Conservation (phyloP, 140 eudicot genomes). For the Artemisia princeps region DNA sequence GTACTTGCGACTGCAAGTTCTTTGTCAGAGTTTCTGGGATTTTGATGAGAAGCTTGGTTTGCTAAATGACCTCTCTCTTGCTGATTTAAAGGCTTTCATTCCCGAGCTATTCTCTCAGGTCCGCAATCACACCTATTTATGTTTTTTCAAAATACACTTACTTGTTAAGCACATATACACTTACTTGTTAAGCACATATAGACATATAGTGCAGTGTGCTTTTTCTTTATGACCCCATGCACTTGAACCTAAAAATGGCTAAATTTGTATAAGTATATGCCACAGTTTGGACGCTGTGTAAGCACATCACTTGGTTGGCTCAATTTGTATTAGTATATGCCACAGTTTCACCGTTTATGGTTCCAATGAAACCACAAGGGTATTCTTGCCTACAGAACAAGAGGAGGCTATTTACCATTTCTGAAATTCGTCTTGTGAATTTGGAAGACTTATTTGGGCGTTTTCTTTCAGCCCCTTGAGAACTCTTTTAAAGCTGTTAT, state of each 20-base stretch:
- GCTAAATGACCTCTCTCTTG: constrained; percentile 49
- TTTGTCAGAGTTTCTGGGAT: constrained; percentile 78
- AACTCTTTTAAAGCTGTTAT: background rate
- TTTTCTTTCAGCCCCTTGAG: constrained; percentile 1
- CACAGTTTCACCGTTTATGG: background rate
- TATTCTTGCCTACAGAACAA: background rate
- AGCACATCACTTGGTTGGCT: background rate
- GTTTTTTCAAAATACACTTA: background rate
- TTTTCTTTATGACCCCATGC: background rate
- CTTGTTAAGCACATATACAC: background rate
- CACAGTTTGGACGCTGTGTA: background rate
- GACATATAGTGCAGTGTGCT: background rate
- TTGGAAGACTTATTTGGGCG: constrained; percentile 6
- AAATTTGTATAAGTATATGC: background rate
- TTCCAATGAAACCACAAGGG: constrained; percentile 1
- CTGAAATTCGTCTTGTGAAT: constrained; percentile 6
- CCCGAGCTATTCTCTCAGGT: constrained; percentile 85
- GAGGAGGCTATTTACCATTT: background rate
- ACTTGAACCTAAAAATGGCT: background rate
- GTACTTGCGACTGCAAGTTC: constrained; percentile 74
- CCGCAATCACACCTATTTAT: background rate
- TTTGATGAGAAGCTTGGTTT: constrained; percentile 68
- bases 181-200: background rate
- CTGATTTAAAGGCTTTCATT: constrained; percentile 61
- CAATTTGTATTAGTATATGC: background rate